A percentile compares a stretch with the other conserved stretches of the same genome.
Evolutionary conservation across 768 basidiomycete genomes (phyloP).

Genomic region (Lactarius tabidus): DNA sequence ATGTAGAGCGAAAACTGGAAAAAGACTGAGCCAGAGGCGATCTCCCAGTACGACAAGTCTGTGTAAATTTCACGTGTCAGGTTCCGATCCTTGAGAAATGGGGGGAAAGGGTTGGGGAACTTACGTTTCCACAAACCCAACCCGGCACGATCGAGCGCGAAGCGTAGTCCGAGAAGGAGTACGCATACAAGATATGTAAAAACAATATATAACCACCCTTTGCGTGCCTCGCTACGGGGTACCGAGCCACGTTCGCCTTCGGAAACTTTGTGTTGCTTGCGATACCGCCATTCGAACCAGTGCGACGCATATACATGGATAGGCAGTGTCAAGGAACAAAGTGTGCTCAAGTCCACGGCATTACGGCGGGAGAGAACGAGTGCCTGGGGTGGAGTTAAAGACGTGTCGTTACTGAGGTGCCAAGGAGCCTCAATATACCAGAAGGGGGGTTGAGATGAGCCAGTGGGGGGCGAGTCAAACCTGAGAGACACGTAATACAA

Average conservation of each 20-base stretch:
- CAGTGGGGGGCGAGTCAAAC: slow-evolving; percentile 30
- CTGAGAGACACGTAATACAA: slow-evolving; percentile 52
- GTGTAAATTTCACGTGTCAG: slow-evolving; percentile 31
- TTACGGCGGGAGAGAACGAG: slow-evolving; percentile 67
- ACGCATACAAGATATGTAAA: slow-evolving; percentile 57
- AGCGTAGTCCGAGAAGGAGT: slow-evolving; percentile 46
- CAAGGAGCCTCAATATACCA: slow-evolving; percentile 81
- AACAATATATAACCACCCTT: slow-evolving; percentile 59
- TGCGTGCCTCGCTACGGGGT: slow-evolving; percentile 63
- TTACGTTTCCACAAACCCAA: slow-evolving; percentile 69
- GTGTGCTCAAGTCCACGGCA: slow-evolving; percentile 72
- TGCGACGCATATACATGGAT: slow-evolving; percentile 77
- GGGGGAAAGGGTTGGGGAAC: background rate
- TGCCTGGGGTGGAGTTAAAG: slow-evolving; percentile 47
- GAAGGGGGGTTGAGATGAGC: slow-evolving; percentile 42
- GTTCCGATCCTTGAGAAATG: background rate
- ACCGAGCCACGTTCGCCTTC: slow-evolving; percentile 75
- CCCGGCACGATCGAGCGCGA: slow-evolving; percentile 39
- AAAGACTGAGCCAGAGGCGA: slow-evolving; percentile 67
- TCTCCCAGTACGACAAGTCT: slow-evolving; percentile 81
- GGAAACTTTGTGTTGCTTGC: slow-evolving; percentile 38
- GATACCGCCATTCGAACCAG: slow-evolving; percentile 59
- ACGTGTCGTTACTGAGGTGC: slow-evolving; percentile 42
- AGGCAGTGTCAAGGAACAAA: slow-evolving; percentile 76
- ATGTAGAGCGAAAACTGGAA: slow-evolving; percentile 91